Evolutionary conservation across 768 basidiomycete species (phyloP), one percentile per base, ranked within the genome.

Genomic region (Mycena venus): DNA sequence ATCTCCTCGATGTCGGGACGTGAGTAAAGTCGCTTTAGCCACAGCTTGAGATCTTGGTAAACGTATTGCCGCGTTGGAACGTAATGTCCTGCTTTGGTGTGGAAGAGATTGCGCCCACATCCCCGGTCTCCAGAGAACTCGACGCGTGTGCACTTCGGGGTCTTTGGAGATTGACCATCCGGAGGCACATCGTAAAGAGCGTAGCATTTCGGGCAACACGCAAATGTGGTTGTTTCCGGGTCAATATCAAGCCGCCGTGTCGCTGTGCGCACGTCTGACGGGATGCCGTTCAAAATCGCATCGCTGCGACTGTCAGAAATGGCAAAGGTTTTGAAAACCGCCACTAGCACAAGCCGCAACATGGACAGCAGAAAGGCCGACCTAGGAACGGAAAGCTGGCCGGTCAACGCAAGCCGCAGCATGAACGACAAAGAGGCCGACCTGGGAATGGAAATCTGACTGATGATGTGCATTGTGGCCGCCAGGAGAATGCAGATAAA

Each of bases 31-130:
- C 63, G 44, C 21, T 51, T 51, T 10, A 64, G 21, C 63, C 63
- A 64, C 3, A 49, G 63, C 23, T 51, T 64, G 44, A 64, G 29
- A 51, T 64, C 63, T 12, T 64, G 63, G 63, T 64, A 51, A n/a
- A 64, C 29, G 15, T 49, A 64, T n/a, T 27, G 44, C 5, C 63
- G 63, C 3, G 63, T 34, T 4, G 63, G 63, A 27, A 63, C 38
- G 19, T 21, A 44, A 29, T 15, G 21, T 6, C 23, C 60, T 3
- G 36, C 27, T 44, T 62, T 21, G 8, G 60, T 12, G 42, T 42
- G 60, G 38, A 62, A 62, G 38, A 62, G n/a, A 6, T 40, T 40
- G 10, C 60, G 60, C 25, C 40, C 60, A 32, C 60, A 62, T 62
- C 12, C 60, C 27, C 38, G 1, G 11, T 40, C 40, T 25, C 42